Base-by-base conservation (phyloP, 345 rosid species). In the Arabidopsis arenosa region DNA sequence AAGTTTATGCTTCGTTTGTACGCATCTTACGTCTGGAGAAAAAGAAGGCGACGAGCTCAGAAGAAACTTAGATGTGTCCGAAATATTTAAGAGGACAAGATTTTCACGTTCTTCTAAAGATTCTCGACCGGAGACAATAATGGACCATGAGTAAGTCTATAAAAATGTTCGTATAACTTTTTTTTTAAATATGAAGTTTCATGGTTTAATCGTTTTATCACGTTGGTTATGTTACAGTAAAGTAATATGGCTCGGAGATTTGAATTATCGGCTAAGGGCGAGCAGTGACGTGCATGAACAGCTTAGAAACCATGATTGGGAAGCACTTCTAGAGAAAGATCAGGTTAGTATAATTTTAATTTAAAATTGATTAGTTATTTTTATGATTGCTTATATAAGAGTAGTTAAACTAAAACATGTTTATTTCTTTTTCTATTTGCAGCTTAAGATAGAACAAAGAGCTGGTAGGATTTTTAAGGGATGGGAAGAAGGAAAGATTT, bases 241-340 rank as follows among this genome's bases (percentile, higher is more conserved):
- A 74, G 74, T 92, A 7, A 72, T 95, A 61, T 95, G 99, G 99
- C 92, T 95, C 5, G 99, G 99, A n/a, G 99, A 95, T 81, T 84
- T 95, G 84, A 95, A 95, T 68, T 95, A 95, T 68, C 90, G 99
- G 52, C 83, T 95, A n/a, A 92, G 85, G 10, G 79, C 85, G 1
- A 73, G 83, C 9, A 58, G 75, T 12, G 86, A 86, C 72, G 84
- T 84, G 9, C 78, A 77, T 30, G 96, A 86, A 52, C 70, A 88
- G 15, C 78, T 92, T 45, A 72, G 52, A 78, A 88, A 81, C 65
- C 69, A 84, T 75, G 88, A 95, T 30, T 95, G 98, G 99, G 85
- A 86, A 68, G 79, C 86, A n/a, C 94, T 95, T 77, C 68, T 95
- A 13, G 86, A 90, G 80, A 89, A 85, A 77, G 99, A 95, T 83